Evolutionary conservation across 2,329 filamentous ascomycete species (phyloP), one percentile per base, ranked within the genome.

Genomic region (Fusarium denticulatum): DNA sequence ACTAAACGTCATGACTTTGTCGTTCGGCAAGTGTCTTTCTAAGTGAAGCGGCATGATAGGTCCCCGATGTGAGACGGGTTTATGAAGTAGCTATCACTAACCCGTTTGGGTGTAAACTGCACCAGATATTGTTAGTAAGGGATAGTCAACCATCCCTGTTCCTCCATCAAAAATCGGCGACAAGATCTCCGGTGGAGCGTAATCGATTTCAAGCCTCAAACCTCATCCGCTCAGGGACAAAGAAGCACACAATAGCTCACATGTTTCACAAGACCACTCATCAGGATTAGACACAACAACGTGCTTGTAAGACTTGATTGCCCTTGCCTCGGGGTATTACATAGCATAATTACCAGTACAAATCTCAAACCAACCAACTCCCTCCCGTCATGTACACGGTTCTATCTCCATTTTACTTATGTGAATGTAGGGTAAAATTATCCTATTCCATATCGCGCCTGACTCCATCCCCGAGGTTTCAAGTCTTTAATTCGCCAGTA

Each of bases 401-500:
- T 72, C 68, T 65, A 71, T 36, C 46, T 61, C 46, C 43, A 49
- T 68, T 64, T 60, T 52, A 63, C 50, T 55, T 32, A 30, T 40
- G 50, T 55, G 40, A 55, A 40, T 30, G 50, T 55, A 28, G 24
- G 39, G 30, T 36, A 36, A 30, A 37, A 58, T 60, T 52, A 37
- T 47, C 42, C 66, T 47, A 46, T 53, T 28, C 50, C 56, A 37
- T 47, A 28, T 32, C 46, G 20, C 53, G 43, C 52, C 50, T 50
- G 30, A 61, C 55, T 46, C 49, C 55, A 46, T 55, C 53, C 52
- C 64, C 30, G 36, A 50, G 66, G 60, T 34, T 45, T 53, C 68
- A 59, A 49, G 47, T 60, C 76, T 62, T 79, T 78, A 37, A 71
- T 78, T 79, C 22, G 81, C 80, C 74, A 90, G 88, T 71, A 91